Percentiles rank a stretch among this genome's conserved stretches.
Evolutionary conservation across 768 basidiomycete genomes (phyloP).

Genomic region (Lactarius hatsudake): DNA sequence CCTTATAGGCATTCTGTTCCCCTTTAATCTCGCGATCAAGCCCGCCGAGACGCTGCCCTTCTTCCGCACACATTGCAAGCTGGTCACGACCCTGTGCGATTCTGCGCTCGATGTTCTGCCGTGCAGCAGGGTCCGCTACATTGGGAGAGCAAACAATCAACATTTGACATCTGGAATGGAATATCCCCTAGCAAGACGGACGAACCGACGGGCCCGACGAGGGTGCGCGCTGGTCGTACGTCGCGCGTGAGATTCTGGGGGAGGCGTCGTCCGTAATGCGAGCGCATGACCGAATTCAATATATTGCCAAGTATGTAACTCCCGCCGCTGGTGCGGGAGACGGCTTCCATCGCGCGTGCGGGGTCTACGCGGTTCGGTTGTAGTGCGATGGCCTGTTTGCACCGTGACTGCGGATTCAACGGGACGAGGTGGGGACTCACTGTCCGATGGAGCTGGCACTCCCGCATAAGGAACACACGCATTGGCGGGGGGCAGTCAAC

Average conservation of each 20-base stretch:
- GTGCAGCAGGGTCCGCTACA: slow-evolving; percentile 67
- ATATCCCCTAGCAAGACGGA: slow-evolving; percentile 5
- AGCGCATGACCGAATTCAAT: slow-evolving; percentile 60
- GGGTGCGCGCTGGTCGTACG: slow-evolving; percentile 49
- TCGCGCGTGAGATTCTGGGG: slow-evolving; percentile 62
- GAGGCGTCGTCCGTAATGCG: slow-evolving; percentile 65
- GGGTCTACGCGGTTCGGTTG: slow-evolving; percentile 50
- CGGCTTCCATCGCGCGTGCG: slow-evolving; percentile 54
- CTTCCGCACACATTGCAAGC: slow-evolving; percentile 41
- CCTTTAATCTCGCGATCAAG: slow-evolving; percentile 38
- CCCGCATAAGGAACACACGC: slow-evolving; percentile 62
- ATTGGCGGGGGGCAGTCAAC: slow-evolving; percentile 75
- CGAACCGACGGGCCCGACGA: slow-evolving; percentile 55
- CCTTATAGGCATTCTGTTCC: slow-evolving; percentile 34
- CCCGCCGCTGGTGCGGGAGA: slow-evolving; percentile 54
- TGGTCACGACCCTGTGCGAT: slow-evolving; percentile 49
- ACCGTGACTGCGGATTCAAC: background rate
- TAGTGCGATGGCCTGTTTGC: slow-evolving; percentile 57
- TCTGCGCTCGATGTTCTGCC: slow-evolving; percentile 45
- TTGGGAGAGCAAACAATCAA: background rate
- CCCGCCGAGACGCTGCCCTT: slow-evolving; percentile 38
- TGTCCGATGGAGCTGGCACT: slow-evolving; percentile 66
- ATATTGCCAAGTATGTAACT: slow-evolving; percentile 61
- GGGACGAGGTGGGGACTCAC: slow-evolving; percentile 42
- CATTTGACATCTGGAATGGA: background rate